A percentile compares a stretch with the other conserved stretches of the same genome.
These are phyloP conservation scores for Flammula alnicola DNA, from an alignment of 1,284 basidiomycete genomes.

Conservation along the genomic window DNA sequence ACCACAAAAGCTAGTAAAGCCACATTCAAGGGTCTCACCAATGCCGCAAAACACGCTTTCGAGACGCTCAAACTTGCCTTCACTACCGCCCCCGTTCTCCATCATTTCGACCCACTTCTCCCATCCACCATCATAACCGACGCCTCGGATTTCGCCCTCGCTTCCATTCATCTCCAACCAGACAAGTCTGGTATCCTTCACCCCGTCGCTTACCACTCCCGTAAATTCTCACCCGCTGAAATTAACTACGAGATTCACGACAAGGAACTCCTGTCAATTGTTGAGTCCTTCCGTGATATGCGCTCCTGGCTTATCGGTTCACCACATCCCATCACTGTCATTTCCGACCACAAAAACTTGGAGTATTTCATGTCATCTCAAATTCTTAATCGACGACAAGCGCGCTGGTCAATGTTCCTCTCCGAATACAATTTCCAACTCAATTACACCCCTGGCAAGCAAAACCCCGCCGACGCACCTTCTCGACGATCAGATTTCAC, in stretches of 20 bases:
- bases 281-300: conserved; percentile 38
- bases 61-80: conserved; percentile 10
- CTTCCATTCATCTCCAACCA: conserved; percentile 26
- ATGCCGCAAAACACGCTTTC: conserved; percentile 6
- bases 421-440: conserved; percentile 41
- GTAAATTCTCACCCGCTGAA: conserved; percentile 18
- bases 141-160: conserved; percentile 28
- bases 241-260: conserved; percentile 4
- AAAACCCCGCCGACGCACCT: conserved; percentile 41
- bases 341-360: conserved; percentile 49
- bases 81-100: conserved; percentile 15
- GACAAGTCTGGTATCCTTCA: conserved; percentile 18
- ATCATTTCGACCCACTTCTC: conserved; percentile 12
- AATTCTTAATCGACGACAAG: conserved; percentile 42
- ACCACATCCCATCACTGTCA: conserved; percentile 31
- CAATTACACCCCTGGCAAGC: conserved; percentile 40
- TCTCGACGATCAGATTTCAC: conserved; percentile 42
- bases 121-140: conserved; percentile 28
- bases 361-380: conserved; percentile 41
- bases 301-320: conserved; percentile 37
- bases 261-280: not conserved
- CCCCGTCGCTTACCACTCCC: conserved; percentile 30
- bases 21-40: conserved; percentile 1
- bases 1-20: not conserved
- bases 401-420: conserved; percentile 43